Conservation (phyloP, 371 early-diverging fungal genomes). For the Mortierella sp. region DNA sequence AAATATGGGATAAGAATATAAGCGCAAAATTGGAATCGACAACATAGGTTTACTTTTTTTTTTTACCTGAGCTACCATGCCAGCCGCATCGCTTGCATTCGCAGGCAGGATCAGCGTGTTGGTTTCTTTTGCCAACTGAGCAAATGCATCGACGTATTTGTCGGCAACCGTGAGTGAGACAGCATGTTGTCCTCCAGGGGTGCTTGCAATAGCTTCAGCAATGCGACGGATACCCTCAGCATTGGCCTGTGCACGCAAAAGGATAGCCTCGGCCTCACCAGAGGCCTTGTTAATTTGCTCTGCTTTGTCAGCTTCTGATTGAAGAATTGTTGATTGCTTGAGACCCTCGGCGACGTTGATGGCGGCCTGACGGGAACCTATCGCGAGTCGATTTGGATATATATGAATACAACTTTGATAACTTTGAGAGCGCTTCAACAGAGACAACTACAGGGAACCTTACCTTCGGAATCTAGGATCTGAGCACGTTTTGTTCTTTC, state of each 20-base stretch:
- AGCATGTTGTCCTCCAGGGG: conserved; percentile 83
- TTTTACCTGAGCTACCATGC: conserved; percentile 85
- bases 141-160: conserved; percentile 96
- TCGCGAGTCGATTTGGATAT: background rate
- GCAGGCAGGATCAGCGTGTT: conserved; percentile 95
- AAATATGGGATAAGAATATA: too few relatives aligned
- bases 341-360: conserved; percentile 98
- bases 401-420: background rate
- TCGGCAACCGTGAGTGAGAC: conserved; percentile 96
- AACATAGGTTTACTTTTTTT: too few relatives aligned
- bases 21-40: too few relatives aligned
- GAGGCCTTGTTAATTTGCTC: conserved; percentile 93
- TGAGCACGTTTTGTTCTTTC: conserved; percentile 97
- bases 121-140: conserved; percentile 91
- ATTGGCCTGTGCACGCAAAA: conserved; percentile 87
- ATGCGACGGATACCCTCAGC: conserved; percentile 87
- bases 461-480: conserved; percentile 93
- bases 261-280: conserved; percentile 92
- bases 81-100: conserved; percentile 81
- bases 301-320: conserved; percentile 92
- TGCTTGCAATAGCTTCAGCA: conserved; percentile 78
- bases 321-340: conserved; percentile 93
- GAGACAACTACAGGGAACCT: too few relatives aligned
- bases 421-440: too few relatives aligned
- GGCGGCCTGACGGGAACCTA: conserved; percentile 89